Conservation (phyloP, 345 rosid species). For the Nasturtium officinale region DNA sequence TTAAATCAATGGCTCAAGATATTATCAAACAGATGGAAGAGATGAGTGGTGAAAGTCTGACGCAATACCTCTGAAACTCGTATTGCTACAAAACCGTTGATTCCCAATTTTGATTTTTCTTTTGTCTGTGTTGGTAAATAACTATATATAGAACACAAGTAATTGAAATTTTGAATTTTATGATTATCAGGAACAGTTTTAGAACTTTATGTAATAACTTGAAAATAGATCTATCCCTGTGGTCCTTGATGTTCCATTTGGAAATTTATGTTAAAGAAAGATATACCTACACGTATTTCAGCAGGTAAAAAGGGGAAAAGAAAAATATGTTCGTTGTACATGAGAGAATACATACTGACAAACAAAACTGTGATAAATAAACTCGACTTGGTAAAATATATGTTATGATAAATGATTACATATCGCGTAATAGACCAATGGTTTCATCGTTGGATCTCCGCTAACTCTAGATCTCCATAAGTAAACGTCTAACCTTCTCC, state of each 20-base stretch:
- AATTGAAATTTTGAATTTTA: background rate
- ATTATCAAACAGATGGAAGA: slow-evolving; percentile 83
- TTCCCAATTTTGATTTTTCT: slow-evolving; percentile 30
- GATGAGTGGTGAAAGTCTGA: slow-evolving; percentile 82
- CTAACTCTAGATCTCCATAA: too few relatives aligned
- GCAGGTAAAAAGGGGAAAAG: background rate
- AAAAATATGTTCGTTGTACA: background rate
- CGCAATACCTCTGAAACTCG: slow-evolving; percentile 57
- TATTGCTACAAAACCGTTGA: background rate
- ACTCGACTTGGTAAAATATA: background rate
- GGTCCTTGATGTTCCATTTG: background rate
- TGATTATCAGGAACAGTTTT: background rate
- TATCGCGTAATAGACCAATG: background rate
- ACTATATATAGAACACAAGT: too few relatives aligned
- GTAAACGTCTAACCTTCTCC: too few relatives aligned
- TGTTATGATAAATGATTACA: background rate
- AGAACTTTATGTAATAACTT: background rate
- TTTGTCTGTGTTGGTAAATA: slow-evolving; percentile 12
- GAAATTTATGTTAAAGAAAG: too few relatives aligned
- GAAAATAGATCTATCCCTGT: background rate
- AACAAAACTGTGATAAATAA: background rate
- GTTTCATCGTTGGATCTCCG: background rate
- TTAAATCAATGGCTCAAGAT: slow-evolving; percentile 80
- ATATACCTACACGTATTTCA: background rate
- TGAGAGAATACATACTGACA: background rate